These are phyloP conservation scores for Fibroporia radiculosa DNA, from an alignment of 768 basidiomycete species.

Conservation along the genomic window DNA sequence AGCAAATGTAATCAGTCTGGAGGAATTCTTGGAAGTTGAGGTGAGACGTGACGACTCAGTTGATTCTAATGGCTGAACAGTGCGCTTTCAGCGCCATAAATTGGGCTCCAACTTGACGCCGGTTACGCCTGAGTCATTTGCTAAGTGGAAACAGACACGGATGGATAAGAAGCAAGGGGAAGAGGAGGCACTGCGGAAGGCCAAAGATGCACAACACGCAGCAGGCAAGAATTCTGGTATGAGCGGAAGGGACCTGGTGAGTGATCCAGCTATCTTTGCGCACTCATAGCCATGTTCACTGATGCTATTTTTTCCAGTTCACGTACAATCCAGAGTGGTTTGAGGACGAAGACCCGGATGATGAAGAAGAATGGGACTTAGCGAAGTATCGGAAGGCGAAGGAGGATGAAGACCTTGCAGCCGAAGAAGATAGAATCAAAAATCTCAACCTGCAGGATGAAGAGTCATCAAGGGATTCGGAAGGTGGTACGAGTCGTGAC, in stretches of 20 bases:
- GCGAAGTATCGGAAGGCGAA: conserved; percentile 52
- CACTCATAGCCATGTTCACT: not conserved
- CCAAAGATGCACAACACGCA: conserved; percentile 72
- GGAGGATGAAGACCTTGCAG: conserved; percentile 50
- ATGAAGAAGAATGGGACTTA: conserved; percentile 42
- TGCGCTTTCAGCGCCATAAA: conserved; percentile 81
- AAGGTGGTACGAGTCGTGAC: conserved; percentile 26
- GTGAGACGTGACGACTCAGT: conserved; percentile 32
- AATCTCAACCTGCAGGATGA: conserved; percentile 30
- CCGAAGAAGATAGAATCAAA: conserved; percentile 46
- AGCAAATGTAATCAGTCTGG: conserved; percentile 81
- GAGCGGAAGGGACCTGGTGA: conserved; percentile 90
- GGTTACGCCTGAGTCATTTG: conserved; percentile 87
- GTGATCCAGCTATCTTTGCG: conserved; percentile 18
- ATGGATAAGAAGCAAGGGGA: conserved; percentile 95
- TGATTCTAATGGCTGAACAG: conserved; percentile 4
- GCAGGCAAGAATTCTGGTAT: conserved; percentile 91
- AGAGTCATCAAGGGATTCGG: conserved; percentile 23
- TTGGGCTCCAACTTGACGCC: conserved; percentile 85
- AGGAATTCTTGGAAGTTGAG: conserved; percentile 98
- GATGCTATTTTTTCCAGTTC: conserved; percentile 48
- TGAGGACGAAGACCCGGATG: conserved; percentile 59
- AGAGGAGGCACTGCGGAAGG: conserved; percentile 67
- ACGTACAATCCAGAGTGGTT: conserved; percentile 96
- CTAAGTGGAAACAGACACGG: conserved; percentile 90